Evolutionary conservation across 164 flowering plant species (phyloP), one percentile per base, ranked within the genome.

Genomic region (Macadamia tetraphylla): DNA sequence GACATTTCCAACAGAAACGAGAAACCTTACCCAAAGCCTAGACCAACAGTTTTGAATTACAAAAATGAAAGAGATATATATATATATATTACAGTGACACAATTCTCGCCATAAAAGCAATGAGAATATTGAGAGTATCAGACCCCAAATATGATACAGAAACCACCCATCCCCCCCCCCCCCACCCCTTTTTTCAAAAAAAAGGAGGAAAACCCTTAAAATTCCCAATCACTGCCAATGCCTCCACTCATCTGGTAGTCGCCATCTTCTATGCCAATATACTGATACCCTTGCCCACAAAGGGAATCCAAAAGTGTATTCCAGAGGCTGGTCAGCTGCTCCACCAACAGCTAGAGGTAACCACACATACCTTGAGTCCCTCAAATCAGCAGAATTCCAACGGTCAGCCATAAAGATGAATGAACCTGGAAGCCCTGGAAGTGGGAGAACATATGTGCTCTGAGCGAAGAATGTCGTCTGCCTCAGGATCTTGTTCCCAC

Each of bases 211-310:
- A 53, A 29, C 51, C 9, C 23, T 32, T 18, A 17, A 44, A 68
- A 30, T 35, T n/a, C 29, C 56, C 70, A 6, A 60, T 49, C 46
- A 32, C 46, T 48, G 60, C 58, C 31, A 56, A 9, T 8, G 35
- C 6, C 63, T 67, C 92, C 83, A 83, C 31, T 79, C 78, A 17
- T 63, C 67, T 30, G 98, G 99, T 55, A 94, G 88, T 62, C 79
- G 84, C 99, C 99, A 94, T 68, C 78, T 88, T 67, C 78, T 89
- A 67, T 92, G 99, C 99, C 99, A 95, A 65, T 82, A 95, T n/a
- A 95, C 85, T 1, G 98, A 89, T 13, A 92, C 93, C 76, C 99
- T 83, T 12, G 97, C 82, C 98, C 98, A 95, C 71, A 88, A 68
- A 6, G 98, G 99, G 73, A 95, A 95, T 56, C 98, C 94, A 71